These are phyloP conservation scores for Verticillium zaregamsianum DNA, from an alignment of 2,329 filamentous ascomycete genomes.

Conservation along the genomic window DNA sequence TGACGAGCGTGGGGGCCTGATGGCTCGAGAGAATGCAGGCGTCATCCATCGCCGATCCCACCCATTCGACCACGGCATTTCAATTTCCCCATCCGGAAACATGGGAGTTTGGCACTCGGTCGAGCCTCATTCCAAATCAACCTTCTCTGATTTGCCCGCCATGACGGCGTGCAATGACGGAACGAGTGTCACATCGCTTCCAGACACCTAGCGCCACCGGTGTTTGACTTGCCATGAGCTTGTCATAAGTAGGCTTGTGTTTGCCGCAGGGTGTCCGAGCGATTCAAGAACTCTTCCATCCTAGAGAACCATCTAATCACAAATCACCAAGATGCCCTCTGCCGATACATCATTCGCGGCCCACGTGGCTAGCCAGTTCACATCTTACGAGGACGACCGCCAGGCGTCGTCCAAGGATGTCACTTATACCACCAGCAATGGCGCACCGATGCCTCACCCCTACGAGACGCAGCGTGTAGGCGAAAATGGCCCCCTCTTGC, in stretches of 20 bases:
- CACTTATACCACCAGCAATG: conserved; percentile 53
- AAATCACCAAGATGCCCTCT: conserved; percentile 9
- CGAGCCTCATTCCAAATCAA: neutral
- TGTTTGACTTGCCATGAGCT: neutral
- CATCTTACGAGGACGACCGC: conserved; percentile 35
- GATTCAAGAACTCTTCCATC: too few species aligned
- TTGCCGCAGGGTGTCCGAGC: too few species aligned
- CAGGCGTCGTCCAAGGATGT: conserved; percentile 30
- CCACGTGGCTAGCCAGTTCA: conserved; percentile 30
- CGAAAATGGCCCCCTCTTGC: conserved; percentile 53
- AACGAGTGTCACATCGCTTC: neutral
- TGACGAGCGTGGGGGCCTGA: neutral
- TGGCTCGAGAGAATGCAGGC: neutral
- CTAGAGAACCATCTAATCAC: neutral
- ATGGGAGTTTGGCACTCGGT: neutral
- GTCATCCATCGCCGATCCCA: neutral
- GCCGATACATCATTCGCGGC: conserved; percentile 30
- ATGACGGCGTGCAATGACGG: neutral
- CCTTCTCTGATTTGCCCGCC: neutral
- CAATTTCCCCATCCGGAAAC: neutral
- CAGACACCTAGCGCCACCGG: neutral
- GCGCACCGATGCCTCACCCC: conserved; percentile 51
- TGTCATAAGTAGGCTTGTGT: neutral
- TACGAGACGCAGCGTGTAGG: conserved; percentile 53
- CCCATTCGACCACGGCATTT: neutral